phyloP scores from a whole-genome alignment of 108 stramenopile genomes.

The Cyclostephanos tholiformis region DNA sequence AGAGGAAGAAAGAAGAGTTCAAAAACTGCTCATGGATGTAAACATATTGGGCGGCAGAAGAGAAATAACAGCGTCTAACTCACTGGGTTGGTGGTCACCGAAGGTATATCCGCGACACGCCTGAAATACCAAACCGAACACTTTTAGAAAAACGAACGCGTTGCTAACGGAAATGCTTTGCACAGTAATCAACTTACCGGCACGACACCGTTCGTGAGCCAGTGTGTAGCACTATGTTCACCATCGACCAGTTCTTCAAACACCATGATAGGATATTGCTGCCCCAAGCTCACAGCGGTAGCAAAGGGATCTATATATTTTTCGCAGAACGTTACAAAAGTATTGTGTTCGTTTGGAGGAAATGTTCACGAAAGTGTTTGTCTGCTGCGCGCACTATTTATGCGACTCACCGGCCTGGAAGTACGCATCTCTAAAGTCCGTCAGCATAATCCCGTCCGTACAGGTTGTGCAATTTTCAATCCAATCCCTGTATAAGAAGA shows the following conservation, averaged over 20 bases:
- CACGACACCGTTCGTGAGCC: constrained; percentile 49
- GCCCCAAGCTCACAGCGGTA: constrained; percentile 46
- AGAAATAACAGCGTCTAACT: neutral
- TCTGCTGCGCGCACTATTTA: neutral
- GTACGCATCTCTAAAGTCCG: constrained; percentile 68
- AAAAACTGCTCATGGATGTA: neutral
- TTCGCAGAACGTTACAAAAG: neutral
- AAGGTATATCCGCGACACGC: constrained; percentile 27
- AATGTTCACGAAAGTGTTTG: neutral
- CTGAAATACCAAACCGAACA: neutral
- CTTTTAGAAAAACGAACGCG: neutral
- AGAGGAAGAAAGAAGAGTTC: neutral
- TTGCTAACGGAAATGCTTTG: neutral
- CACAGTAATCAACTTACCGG: neutral
- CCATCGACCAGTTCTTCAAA: constrained; percentile 59
- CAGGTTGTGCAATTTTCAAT: constrained; percentile 63
- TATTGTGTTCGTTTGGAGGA: neutral
- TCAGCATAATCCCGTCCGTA: constrained; percentile 74
- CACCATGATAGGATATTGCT: constrained; percentile 51
- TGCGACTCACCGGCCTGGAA: constrained; percentile 49
- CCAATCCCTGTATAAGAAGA: constrained; percentile 65
- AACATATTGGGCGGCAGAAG: neutral
- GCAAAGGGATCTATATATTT: constrained; percentile 64
- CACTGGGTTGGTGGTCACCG: constrained; percentile 4
- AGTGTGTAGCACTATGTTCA: constrained; percentile 58